Conservation (phyloP, 2,329 filamentous ascomycete species). For the Pezicula rhizophila region DNA sequence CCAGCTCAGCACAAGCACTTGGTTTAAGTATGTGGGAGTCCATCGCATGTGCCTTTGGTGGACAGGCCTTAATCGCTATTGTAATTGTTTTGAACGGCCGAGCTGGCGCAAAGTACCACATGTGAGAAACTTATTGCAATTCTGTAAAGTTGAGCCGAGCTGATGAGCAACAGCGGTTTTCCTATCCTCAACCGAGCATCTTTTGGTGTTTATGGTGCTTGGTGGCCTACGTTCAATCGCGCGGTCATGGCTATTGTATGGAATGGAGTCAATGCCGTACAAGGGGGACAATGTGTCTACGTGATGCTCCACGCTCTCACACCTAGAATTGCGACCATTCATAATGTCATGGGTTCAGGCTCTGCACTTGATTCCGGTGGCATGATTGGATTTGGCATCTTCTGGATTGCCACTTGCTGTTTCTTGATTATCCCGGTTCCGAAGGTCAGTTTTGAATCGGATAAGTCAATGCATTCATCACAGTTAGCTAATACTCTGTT, state of each 20-base stretch:
- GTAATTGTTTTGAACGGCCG: constrained; percentile 38
- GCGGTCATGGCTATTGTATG: constrained; percentile 40
- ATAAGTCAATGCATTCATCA: constrained; percentile 4
- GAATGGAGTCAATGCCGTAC: constrained; percentile 35
- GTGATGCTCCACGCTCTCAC: constrained; percentile 37
- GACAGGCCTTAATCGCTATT: constrained; percentile 34
- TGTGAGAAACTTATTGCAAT: constrained; percentile 17
- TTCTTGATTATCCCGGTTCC: constrained; percentile 33
- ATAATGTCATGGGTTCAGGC: constrained; percentile 32
- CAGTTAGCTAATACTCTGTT: constrained; percentile 7
- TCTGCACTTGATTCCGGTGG: constrained; percentile 34
- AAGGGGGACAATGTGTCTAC: constrained; percentile 30
- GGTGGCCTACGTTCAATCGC: constrained; percentile 38
- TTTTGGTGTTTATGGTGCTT: constrained; percentile 38
- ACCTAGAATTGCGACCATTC: constrained; percentile 33
- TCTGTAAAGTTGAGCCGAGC: neutral
- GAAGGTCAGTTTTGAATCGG: constrained; percentile 19
- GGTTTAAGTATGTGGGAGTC: constrained; percentile 45
- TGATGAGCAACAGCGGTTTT: constrained; percentile 22
- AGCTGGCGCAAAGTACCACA: constrained; percentile 36
- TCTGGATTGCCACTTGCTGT: constrained; percentile 34
- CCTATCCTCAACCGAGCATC: constrained; percentile 35
- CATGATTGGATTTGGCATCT: constrained; percentile 37
- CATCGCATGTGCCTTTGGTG: constrained; percentile 34
- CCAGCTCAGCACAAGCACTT: constrained; percentile 32